phyloP scores from a whole-genome alignment of 2,329 filamentous ascomycete genomes.

The Stagonosporopsis cucurbitacearum region DNA sequence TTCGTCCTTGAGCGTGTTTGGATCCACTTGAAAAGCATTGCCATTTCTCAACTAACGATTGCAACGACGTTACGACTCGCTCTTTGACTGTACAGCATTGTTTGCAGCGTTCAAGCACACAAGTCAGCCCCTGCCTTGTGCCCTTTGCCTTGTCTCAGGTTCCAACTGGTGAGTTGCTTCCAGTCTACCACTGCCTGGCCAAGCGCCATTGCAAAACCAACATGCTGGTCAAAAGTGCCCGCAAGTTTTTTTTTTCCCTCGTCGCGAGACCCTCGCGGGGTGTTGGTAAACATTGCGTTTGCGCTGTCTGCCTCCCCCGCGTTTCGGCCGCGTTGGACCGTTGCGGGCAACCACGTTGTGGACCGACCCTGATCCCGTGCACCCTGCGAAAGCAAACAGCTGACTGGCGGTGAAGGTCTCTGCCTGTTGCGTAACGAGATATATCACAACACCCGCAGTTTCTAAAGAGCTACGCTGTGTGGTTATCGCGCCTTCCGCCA shows the following conservation, averaged over 20 bases:
- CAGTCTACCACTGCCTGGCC: background rate
- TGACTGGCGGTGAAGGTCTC: conserved; percentile 43
- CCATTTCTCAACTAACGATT: conserved; percentile 44
- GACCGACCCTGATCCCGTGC: conserved; percentile 20
- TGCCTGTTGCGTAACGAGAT: conserved; percentile 13
- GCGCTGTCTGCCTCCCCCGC: conserved; percentile 42
- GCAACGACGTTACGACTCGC: conserved; percentile 51
- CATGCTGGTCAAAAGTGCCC: background rate
- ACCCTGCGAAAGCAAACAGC: conserved; percentile 42
- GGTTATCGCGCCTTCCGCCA: background rate
- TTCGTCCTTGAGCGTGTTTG: conserved; percentile 42
- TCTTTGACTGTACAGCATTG: conserved; percentile 48
- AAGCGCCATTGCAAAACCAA: background rate
- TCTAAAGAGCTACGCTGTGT: background rate
- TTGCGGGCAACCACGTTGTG: conserved; percentile 21
- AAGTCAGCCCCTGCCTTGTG: conserved; percentile 12
- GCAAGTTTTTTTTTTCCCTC: too few species aligned
- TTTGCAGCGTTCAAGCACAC: conserved; percentile 45
- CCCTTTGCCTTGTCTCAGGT: conserved; percentile 20
- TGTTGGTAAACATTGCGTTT: conserved; percentile 7
- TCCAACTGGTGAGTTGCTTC: conserved; percentile 30
- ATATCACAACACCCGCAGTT: conserved; percentile 32
- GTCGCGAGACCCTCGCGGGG: background rate
- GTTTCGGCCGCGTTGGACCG: conserved; percentile 34
- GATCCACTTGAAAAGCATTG: conserved; percentile 42